Conservation (phyloP, 2,329 filamentous ascomycete genomes). For the Rhexocercosporidium sp. region DNA sequence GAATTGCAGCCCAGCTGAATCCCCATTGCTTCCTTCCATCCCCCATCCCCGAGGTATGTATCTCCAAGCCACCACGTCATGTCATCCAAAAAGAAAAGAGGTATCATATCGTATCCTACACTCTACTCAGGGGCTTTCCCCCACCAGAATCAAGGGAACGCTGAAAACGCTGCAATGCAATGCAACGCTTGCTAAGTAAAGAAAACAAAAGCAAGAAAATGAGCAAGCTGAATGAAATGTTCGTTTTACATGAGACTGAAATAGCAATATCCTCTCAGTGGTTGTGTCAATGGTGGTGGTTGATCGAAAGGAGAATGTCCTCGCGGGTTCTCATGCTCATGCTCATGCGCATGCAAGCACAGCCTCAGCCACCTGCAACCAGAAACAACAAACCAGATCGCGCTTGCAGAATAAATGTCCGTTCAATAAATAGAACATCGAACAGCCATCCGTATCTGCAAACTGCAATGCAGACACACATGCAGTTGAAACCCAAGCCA, state of each 20-base stretch:
- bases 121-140: background rate
- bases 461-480: background rate
- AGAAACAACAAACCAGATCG: background rate
- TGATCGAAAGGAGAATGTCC: background rate
- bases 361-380: background rate
- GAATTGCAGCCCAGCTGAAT: conserved; percentile 7
- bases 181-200: conserved; percentile 1
- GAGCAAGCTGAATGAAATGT: background rate
- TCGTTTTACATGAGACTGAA: background rate
- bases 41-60: background rate
- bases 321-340: background rate
- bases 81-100: background rate
- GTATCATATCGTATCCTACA: background rate
- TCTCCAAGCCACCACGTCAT: background rate
- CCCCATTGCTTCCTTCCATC: background rate
- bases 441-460: background rate
- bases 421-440: background rate
- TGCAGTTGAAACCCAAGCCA: background rate
- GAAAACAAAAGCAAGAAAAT: background rate
- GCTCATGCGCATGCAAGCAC: background rate
- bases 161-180: conserved; percentile 2
- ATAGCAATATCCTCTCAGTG: background rate
- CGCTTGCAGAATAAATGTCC: background rate
- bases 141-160: background rate
- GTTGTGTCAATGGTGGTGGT: background rate